These are phyloP conservation scores for Mortierella sp. DNA, from an alignment of 371 early-diverging fungal genomes.

Conservation along the genomic window DNA sequence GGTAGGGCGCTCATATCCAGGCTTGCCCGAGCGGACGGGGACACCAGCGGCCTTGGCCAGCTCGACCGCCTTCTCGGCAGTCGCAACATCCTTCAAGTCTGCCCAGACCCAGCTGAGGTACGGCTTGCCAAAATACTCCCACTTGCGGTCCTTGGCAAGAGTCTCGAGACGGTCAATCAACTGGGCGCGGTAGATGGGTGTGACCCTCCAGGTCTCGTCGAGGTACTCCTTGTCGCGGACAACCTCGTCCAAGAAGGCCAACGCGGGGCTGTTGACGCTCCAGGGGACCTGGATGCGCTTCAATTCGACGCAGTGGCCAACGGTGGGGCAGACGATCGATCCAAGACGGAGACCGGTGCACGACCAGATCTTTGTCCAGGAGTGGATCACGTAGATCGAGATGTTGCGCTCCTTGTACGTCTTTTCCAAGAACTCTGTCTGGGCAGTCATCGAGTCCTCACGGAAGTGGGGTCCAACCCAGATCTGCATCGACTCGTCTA, in stretches of 20 bases:
- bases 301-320: conserved; percentile 73
- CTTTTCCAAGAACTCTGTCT: conserved; percentile 69
- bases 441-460: conserved; percentile 78
- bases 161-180: conserved; percentile 65
- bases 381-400: conserved; percentile 87
- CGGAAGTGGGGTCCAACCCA: conserved; percentile 85
- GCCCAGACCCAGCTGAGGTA: conserved; percentile 92
- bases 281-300: conserved; percentile 87
- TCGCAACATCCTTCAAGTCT: conserved; percentile 67
- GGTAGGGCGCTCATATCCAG: conserved; percentile 82
- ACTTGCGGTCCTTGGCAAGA: conserved; percentile 59
- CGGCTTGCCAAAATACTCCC: conserved; percentile 79
- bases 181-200: conserved; percentile 74
- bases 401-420: conserved; percentile 73
- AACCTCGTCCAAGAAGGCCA: conserved; percentile 84
- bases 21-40: conserved; percentile 84
- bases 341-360: conserved; percentile 92
- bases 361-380: conserved; percentile 94
- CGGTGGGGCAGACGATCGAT: conserved; percentile 86
- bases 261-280: conserved; percentile 88
- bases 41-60: conserved; percentile 82
- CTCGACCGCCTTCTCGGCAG: conserved; percentile 73
- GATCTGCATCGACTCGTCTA: conserved; percentile 92
- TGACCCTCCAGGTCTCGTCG: conserved; percentile 81
- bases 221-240: conserved; percentile 77